These are phyloP conservation scores for Speleostelium caveatum DNA, from an alignment of 78 protist species.

Conservation along the genomic window DNA sequence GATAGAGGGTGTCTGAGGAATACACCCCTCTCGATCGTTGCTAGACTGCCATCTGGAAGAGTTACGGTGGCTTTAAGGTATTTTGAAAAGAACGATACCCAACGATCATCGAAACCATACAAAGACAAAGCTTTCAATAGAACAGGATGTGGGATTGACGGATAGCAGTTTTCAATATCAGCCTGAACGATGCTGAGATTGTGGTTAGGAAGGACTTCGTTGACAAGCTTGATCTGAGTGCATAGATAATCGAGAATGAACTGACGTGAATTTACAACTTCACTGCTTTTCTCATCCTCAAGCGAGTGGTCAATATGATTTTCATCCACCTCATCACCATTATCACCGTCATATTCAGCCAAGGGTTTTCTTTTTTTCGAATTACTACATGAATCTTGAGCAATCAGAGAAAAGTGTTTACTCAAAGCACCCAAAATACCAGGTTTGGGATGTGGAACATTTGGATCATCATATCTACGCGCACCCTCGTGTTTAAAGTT, in stretches of 20 bases:
- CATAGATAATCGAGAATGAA: not conserved
- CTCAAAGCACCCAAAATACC: not conserved
- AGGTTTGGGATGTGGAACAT: not conserved
- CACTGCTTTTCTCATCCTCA: not conserved
- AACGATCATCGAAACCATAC: no score
- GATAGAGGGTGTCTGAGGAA: not conserved
- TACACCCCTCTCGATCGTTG: not conserved
- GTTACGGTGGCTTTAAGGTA: not conserved
- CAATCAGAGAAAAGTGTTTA: conserved; percentile 2
- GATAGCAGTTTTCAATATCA: no score
- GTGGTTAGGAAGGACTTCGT: not conserved
- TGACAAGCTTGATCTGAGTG: not conserved
- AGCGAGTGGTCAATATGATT: not conserved
- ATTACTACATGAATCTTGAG: not conserved
- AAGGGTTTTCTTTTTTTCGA: no score
- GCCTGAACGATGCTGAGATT: no score
- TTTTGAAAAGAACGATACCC: no score
- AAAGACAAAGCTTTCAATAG: no score
- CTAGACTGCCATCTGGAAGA: conserved; percentile 3
- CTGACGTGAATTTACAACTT: not conserved
- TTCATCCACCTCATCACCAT: conserved; percentile 2
- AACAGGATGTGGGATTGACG: no score
- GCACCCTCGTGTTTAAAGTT: not conserved
- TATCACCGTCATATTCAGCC: not conserved
- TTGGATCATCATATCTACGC: no score